Conservation (phyloP, 495 filamentous ascomycete genomes). For the Trichoderma asperelloides region DNA sequence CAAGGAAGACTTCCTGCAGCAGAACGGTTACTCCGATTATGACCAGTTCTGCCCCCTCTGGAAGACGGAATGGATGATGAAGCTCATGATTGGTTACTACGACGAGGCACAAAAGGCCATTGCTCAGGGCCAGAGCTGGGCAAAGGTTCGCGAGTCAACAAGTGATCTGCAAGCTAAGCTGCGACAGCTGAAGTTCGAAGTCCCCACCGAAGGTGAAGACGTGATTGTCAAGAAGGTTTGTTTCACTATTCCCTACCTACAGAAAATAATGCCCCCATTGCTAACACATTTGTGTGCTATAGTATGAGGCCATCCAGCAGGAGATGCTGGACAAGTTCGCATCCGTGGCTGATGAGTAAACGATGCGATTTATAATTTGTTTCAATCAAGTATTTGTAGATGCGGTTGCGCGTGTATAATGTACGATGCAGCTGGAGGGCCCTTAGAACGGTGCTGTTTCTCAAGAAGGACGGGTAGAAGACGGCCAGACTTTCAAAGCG, state of each 20-base stretch:
- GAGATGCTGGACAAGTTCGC: conserved; percentile 95
- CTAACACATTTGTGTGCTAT: conserved; percentile 9
- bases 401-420: conserved; percentile 3
- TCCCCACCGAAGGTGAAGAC: conserved; percentile 69
- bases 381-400: background rate
- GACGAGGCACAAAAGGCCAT: conserved; percentile 96
- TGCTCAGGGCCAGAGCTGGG: conserved; percentile 80
- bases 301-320: conserved; percentile 89
- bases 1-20: conserved; percentile 98
- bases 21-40: conserved; percentile 98
- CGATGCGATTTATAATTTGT: background rate
- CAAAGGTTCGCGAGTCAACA: conserved; percentile 85
- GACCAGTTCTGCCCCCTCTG: conserved; percentile 98
- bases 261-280: background rate
- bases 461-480: background rate
- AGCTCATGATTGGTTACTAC: conserved; percentile 93
- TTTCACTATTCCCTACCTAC: background rate
- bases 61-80: conserved; percentile 99
- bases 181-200: conserved; percentile 91
- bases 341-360: conserved; percentile 83
- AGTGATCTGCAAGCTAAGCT: conserved; percentile 73
- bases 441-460: background rate
- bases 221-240: conserved; percentile 67
- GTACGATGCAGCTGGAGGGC: background rate
- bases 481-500: background rate